phyloP scores from a whole-genome alignment of 495 filamentous ascomycete species.

The Lasiosphaeris hirsuta region DNA sequence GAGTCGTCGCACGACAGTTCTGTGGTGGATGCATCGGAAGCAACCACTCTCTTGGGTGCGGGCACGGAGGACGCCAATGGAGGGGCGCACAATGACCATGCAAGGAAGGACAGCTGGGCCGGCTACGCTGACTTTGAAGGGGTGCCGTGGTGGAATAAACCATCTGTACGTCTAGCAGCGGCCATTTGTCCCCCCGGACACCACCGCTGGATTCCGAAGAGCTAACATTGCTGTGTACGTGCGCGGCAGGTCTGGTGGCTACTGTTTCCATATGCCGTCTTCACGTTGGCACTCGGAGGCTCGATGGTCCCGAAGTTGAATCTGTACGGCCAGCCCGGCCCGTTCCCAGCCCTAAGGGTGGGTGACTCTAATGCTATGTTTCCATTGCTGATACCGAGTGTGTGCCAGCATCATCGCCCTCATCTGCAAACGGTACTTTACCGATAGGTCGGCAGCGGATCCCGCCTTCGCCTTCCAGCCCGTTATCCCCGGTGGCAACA shows the following conservation, averaged over 20 bases:
- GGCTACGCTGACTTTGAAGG: constrained; percentile 58
- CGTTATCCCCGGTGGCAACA: constrained; percentile 61
- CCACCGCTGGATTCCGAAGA: not conserved
- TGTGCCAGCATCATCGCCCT: constrained; percentile 62
- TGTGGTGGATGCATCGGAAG: constrained; percentile 33
- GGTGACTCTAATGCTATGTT: too few relatives aligned
- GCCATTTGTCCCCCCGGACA: not conserved
- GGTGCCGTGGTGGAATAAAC: constrained; percentile 66
- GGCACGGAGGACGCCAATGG: constrained; percentile 6
- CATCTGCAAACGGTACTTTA: constrained; percentile 75
- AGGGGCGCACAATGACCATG: constrained; percentile 5
- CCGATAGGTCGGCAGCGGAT: constrained; percentile 54
- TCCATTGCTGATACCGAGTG: not conserved
- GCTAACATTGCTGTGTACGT: constrained; percentile 2
- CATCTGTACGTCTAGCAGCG: constrained; percentile 54
- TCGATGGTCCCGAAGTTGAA: constrained; percentile 76
- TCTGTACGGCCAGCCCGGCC: constrained; percentile 39
- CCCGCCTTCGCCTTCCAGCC: constrained; percentile 60
- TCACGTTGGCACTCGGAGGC: constrained; percentile 80
- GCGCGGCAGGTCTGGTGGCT: constrained; percentile 74
- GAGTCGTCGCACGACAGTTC: not conserved
- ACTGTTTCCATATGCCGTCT: constrained; percentile 69
- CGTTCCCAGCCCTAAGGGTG: not conserved
- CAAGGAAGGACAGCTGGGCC: constrained; percentile 31
- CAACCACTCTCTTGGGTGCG: constrained; percentile 38